Evolutionary conservation across 305 asterid species (phyloP), one percentile per base, ranked within the genome.

Genomic region (Solanum hybrid): DNA sequence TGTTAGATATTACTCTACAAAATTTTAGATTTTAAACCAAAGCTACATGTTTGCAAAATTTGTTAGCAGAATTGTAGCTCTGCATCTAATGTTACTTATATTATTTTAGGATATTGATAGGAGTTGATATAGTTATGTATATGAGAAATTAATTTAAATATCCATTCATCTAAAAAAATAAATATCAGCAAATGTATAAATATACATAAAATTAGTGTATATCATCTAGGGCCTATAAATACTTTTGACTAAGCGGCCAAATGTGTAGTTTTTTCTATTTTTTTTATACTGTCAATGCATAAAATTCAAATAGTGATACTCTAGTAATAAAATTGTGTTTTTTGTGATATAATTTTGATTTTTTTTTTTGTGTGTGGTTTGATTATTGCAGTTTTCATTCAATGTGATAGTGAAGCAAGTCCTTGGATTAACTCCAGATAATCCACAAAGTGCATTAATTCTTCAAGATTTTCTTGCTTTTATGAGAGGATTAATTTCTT

Each of bases 361-460:
- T 32, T 80, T 56, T 34, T 51, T 34, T 34, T 64, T 40, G 0
- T 71, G 46, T 56, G 32, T 40, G 1, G 78, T 88, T 26, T 13
- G 14, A 71, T 76, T 85, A 6, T 80, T 88, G 78, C 96, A 95
- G 98, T 93, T 92, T 87, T 94, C 98, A 86, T 95, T 95, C 94
- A 94, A 95, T 93, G 97, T 95, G 82, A 95, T 95, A 93, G 97
- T 95, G 92, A 95, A 95, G 92, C 97, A 95, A 64, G 97, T 95
- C 56, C 95, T 95, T 42, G 98, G 97, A 14, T 89, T 95, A 78
- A 90, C 91, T 38, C 92, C 95, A 91, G 94, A 95, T 14, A 96
- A 95, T 93, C 92, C 95, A 89, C 93, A 92, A 75, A 92, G 97
- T n/a, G 89, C 93, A 85, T 89, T 93, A 88, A 95, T 95, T 76